Evolutionary conservation across 352 stramenopile species (phyloP).

Genomic region (Pythium diclinum): DNA sequence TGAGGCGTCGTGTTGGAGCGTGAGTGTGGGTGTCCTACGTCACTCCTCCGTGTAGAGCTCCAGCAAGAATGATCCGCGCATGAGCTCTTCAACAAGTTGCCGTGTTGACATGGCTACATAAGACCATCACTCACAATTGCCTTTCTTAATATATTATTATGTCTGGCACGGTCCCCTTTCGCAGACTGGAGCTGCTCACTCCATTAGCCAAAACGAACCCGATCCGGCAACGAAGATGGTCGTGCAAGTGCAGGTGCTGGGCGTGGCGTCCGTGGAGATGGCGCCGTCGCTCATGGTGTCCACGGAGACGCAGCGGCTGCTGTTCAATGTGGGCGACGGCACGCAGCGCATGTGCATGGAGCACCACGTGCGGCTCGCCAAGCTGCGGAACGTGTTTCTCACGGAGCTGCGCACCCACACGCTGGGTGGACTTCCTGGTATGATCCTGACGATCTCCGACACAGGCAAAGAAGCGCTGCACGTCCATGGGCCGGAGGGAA

Average conservation of each 20-base stretch:
- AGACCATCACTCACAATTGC: neutral
- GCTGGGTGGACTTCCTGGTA: constrained; percentile 82
- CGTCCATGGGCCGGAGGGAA: constrained; percentile 69
- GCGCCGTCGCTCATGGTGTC: constrained; percentile 65
- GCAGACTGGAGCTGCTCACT: constrained; percentile 1
- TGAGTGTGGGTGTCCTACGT: neutral
- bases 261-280: constrained; percentile 73
- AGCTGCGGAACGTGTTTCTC: constrained; percentile 82
- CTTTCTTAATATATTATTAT: neutral
- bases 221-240: constrained; percentile 41
- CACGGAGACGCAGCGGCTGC: constrained; percentile 59
- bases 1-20: too few relatives aligned
- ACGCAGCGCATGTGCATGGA: constrained; percentile 91
- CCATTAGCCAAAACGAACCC: neutral
- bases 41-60: too few relatives aligned
- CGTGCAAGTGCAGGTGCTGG: constrained; percentile 72
- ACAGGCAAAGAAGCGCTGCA: constrained; percentile 72
- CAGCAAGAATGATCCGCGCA: too few relatives aligned
- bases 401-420: constrained; percentile 77
- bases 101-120: neutral
- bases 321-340: constrained; percentile 90
- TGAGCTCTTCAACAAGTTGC: neutral
- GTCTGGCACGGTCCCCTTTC: neutral
- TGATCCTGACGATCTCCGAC: constrained; percentile 89
- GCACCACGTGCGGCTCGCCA: constrained; percentile 85